Evolutionary conservation across 257 asterid genomes (phyloP).

Genomic region (Nemophila menziesii): DNA sequence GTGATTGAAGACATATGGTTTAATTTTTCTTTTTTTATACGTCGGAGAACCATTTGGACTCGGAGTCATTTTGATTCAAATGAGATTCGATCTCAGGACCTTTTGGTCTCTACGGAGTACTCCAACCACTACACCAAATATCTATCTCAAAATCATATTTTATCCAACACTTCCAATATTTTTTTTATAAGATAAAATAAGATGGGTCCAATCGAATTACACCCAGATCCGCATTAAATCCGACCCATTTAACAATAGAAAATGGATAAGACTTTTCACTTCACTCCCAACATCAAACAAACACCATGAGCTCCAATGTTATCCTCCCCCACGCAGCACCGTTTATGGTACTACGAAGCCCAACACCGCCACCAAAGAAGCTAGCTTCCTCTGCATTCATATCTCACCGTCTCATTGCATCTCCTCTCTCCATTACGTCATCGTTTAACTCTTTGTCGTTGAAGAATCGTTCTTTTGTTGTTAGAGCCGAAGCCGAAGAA

Average conservation of each 20-base stretch:
- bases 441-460: slow-evolving; percentile 15
- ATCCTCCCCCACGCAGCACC: slow-evolving; percentile 42
- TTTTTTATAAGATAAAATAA: too few species aligned
- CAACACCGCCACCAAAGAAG: slow-evolving; percentile 27
- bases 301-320: slow-evolving; percentile 24
- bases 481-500: slow-evolving; percentile 51
- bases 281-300: background rate
- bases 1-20: too few species aligned
- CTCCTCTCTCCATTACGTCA: slow-evolving; percentile 1
- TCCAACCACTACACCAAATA: too few species aligned
- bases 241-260: background rate
- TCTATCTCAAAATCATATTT: too few species aligned
- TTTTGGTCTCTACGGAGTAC: too few species aligned
- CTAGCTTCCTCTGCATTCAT: slow-evolving; percentile 30
- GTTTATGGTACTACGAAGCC: slow-evolving; percentile 34
- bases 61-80: too few species aligned
- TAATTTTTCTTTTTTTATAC: too few species aligned
- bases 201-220: background rate
- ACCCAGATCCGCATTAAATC: background rate
- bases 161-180: too few species aligned
- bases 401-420: slow-evolving; percentile 18
- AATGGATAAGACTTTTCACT: background rate
- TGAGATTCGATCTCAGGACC: too few species aligned
- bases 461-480: slow-evolving; percentile 22
- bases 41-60: too few species aligned